Evolutionary conservation across 441 rosid genomes (phyloP).

Genomic region (Croton laevigatus): DNA sequence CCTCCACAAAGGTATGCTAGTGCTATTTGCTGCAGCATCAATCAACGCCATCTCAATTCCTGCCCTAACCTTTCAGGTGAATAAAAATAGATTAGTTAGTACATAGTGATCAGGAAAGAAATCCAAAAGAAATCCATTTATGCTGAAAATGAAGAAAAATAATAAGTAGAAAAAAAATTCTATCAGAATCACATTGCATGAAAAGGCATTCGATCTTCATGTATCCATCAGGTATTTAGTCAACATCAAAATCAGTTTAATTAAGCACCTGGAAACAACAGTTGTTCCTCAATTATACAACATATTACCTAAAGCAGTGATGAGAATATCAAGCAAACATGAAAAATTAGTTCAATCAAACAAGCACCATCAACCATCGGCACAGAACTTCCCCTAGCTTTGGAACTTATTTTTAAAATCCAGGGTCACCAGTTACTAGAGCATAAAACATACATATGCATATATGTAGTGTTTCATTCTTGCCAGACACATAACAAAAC

Average conservation of each 20-base stretch:
- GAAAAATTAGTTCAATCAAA: not conserved
- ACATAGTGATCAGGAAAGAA: slow-evolving; percentile 1
- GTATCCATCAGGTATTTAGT: not conserved
- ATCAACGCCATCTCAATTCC: slow-evolving; percentile 96
- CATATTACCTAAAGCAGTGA: not conserved
- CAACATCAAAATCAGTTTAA: not conserved
- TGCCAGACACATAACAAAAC: not conserved
- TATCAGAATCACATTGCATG: not conserved
- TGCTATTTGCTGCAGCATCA: slow-evolving; percentile 79
- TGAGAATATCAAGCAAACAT: not conserved
- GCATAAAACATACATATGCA: not conserved
- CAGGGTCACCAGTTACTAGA: not conserved
- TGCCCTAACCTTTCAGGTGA: slow-evolving; percentile 64
- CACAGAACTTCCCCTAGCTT: not conserved
- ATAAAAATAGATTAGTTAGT: slow-evolving; percentile 25
- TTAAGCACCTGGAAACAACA: not conserved
- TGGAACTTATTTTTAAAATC: not conserved
- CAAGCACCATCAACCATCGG: not conserved
- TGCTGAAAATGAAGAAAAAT: slow-evolving; percentile 7
- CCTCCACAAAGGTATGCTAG: slow-evolving; percentile 68
- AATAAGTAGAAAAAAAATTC: not conserved
- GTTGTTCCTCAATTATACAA: slow-evolving; percentile 2
- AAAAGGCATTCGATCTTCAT: not conserved
- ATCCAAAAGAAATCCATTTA: not conserved
- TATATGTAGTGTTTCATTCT: not conserved